Evolutionary conservation across 768 basidiomycete species (phyloP).

Genomic region (Russula virescens): DNA sequence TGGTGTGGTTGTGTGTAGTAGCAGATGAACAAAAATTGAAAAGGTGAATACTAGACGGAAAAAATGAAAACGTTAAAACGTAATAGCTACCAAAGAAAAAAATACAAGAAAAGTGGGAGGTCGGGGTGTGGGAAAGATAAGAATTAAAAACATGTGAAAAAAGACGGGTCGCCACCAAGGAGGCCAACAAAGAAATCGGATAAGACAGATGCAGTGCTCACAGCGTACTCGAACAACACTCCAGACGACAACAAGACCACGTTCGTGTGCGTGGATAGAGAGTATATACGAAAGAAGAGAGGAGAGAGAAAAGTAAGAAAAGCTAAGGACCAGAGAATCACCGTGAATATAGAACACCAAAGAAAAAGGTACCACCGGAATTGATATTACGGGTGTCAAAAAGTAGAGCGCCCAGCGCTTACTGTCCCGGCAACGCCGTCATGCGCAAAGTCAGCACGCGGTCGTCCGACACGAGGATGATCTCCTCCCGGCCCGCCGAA

Average conservation of each 20-base stretch:
- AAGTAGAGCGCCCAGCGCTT: conserved; percentile 11
- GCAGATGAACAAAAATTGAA: conserved; percentile 20
- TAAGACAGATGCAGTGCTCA: conserved; percentile 18
- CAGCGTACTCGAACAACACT: conserved; percentile 25
- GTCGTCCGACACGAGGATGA: conserved; percentile 87
- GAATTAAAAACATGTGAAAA: not conserved
- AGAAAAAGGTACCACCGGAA: too few species aligned
- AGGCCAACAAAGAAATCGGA: not conserved
- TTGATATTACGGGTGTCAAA: not conserved
- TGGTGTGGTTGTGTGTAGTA: conserved; percentile 24
- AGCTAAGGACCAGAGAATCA: not conserved
- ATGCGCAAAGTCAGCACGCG: conserved; percentile 67
- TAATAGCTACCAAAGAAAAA: too few species aligned
- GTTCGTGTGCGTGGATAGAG: not conserved
- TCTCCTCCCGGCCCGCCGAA: conserved; percentile 66
- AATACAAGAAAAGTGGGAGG: too few species aligned
- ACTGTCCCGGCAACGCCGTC: conserved; percentile 32
- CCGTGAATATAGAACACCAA: not conserved
- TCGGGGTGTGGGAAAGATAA: too few species aligned
- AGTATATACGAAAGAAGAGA: not conserved
- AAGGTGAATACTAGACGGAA: not conserved
- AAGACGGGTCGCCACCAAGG: not conserved
- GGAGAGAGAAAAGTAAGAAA: too few species aligned
- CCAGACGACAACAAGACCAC: not conserved
- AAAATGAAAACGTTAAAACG: too few species aligned